Evolutionary conservation across 2,329 filamentous ascomycete species (phyloP), one percentile per base, ranked within the genome.

Genomic region (Diaporthe nobilis): DNA sequence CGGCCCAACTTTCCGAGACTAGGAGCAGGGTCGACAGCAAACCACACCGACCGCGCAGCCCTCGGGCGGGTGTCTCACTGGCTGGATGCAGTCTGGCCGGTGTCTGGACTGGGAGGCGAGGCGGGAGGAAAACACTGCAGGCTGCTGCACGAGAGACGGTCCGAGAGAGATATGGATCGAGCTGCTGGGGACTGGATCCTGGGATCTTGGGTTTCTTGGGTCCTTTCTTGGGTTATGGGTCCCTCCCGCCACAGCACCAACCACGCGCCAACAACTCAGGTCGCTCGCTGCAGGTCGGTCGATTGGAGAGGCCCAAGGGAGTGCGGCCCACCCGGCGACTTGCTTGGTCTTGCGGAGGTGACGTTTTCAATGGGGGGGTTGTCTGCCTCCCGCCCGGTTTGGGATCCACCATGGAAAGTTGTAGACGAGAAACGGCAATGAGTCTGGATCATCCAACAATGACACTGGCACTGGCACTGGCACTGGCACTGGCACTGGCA

Each of bases 1-100:
- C 75, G 75, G 75, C 75, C 75, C 75, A 76, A 76, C 72, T 74
- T 75, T 76, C 72, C 75, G 75, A 75, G 67, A 44, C 75, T 72
- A 72, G 55, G 34, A 49, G 20, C 55, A 57, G n/a, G 34, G 31
- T 70, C 65, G 49, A 55, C 65, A 42, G 65, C 60, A 68, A 68
- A 70, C 34, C 65, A 70, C 49, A 70, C 58, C 58, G 58, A 61
- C 58, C 37, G 58, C 37, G 58, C 65, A 55, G 34, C 34, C 65
- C 65, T 55, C 65, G 34, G 65, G 65, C 34, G 31, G 34, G 9
- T 39, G 65, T 70, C 65, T 70, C 31, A 55, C 15, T 39, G 63
- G 63, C 31, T 53, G 63, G 63, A 7, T 4, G 20, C 49, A 53
- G 65, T 55, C 65, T 68, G 31, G 47, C 44, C 34, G 47, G 31